Evolutionary conservation across 2,329 filamentous ascomycete genomes (phyloP), one percentile per base, ranked within the genome.

Genomic region (Pyrenophora tritici-repentis): DNA sequence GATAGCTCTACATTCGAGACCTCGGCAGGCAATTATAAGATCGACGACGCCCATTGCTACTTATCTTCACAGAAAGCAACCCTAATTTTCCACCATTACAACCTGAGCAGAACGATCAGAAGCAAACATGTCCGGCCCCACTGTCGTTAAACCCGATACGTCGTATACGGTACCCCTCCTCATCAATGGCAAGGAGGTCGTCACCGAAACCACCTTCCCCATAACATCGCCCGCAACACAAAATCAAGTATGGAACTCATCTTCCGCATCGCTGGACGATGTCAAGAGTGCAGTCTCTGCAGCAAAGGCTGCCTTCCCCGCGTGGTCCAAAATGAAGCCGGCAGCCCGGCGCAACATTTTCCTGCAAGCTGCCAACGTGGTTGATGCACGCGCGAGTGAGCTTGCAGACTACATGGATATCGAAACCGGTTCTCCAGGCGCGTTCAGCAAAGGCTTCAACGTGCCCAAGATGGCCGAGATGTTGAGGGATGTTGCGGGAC

Each of bases 281-380:
- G 82, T 82, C 39, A 73, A 76, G 2, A 78, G 83, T 56, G 86
- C 86, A 22, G 73, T 81, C 14, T 73, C 76, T 8, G 81, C 86
- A 8, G 89, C 89, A 0, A 77, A 85, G n/a, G 77, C 78, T 12
- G 89, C 90, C 1, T 87, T 90, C 72, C 81, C 81, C 36, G 74
- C 80, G 51, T 96, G 90, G 90, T 79, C 81, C 36, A 82, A 81
- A 58, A 82, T 82, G 2, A 84, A 83, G 38, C 82, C 86, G 1
- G 66, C 76, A 18, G 67, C 79, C 18, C 86, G 88, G 33, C 85
- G 89, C 31, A 83, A 87, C 58, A 84, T 95, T 57, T 79, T 95
- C 51, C 76, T 88, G 50, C 85, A 84, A 67, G 86, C 88, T 0
- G 86, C 87, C 8, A 83, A 86, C 7, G 73, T 91, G 41, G 76